phyloP scores from a whole-genome alignment of 768 basidiomycete genomes.

The Naganishia randhawae region DNA sequence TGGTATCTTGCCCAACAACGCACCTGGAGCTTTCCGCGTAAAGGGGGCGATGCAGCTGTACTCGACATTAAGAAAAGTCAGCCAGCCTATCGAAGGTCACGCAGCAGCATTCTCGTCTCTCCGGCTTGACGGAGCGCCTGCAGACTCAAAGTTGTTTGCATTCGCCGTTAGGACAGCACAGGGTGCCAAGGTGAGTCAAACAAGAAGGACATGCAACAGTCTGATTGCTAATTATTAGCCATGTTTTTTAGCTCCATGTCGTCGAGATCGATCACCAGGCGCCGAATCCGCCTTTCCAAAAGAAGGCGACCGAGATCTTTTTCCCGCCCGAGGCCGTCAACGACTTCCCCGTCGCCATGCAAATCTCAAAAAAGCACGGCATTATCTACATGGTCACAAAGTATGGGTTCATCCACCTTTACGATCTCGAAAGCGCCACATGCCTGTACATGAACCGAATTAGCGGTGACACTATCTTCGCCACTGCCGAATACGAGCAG shows the following conservation, averaged over 20 bases:
- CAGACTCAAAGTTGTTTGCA: constrained; percentile 82
- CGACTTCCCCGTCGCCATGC: constrained; percentile 99
- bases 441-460: constrained; percentile 99
- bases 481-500: constrained; percentile 91
- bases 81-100: constrained; percentile 97
- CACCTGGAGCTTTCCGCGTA: constrained; percentile 78
- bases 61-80: constrained; percentile 84
- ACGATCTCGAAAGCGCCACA: constrained; percentile 92
- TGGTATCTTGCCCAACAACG: constrained; percentile 79
- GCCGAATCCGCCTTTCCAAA: constrained; percentile 84
- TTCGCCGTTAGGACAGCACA: constrained; percentile 95
- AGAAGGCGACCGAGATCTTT: constrained; percentile 98
- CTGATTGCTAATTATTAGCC: constrained; percentile 14
- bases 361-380: constrained; percentile 93
- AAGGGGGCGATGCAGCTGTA: constrained; percentile 98
- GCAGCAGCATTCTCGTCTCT: constrained; percentile 93
- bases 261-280: constrained; percentile 97
- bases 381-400: constrained; percentile 97
- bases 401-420: constrained; percentile 98
- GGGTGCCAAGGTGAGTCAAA: constrained; percentile 81
- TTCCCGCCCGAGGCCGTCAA: constrained; percentile 97
- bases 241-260: constrained; percentile 71
- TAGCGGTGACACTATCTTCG: constrained; percentile 98
- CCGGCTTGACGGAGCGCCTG: constrained; percentile 81
- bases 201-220: neutral